Percentiles rank a stretch among this genome's conserved stretches.
Conservation (phyloP, 768 basidiomycete genomes). For the Auriculariales sp. region DNA sequence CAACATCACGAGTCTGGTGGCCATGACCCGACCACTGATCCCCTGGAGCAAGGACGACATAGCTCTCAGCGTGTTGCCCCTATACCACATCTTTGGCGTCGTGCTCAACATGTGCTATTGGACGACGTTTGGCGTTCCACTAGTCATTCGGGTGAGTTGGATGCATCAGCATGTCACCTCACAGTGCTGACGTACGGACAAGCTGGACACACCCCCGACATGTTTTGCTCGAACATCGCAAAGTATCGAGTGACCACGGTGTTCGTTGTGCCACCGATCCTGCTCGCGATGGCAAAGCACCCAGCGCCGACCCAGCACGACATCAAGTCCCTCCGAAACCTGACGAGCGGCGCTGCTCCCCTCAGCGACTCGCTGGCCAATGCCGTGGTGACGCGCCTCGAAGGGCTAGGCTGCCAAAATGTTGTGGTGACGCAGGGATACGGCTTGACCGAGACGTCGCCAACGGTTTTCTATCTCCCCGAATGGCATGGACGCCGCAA, state of each 20-base stretch:
- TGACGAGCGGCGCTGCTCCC: conserved; percentile 74
- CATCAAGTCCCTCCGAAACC: conserved; percentile 36
- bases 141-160: too few species aligned
- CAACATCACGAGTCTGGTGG: conserved; percentile 48
- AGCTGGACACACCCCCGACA: conserved; percentile 47
- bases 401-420: conserved; percentile 12
- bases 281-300: conserved; percentile 59
- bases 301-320: conserved; percentile 52
- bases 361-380: conserved; percentile 47
- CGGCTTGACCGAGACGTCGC: conserved; percentile 75
- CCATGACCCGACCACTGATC: conserved; percentile 33
- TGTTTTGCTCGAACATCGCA: conserved; percentile 52
- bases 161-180: too few species aligned
- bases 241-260: conserved; percentile 44
- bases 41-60: conserved; percentile 28
- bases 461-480: conserved; percentile 46
- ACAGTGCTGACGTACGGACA: too few species aligned
- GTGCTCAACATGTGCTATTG: background rate
- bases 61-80: conserved; percentile 52
- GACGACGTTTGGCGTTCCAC: conserved; percentile 9
- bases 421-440: conserved; percentile 32
- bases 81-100: conserved; percentile 11
- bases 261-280: conserved; percentile 70
- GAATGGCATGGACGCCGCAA: conserved; percentile 28
- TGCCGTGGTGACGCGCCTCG: conserved; percentile 26